These are phyloP conservation scores for Stentor coeruleus DNA, from an alignment of 73 alveolate species.

Conservation along the genomic window DNA sequence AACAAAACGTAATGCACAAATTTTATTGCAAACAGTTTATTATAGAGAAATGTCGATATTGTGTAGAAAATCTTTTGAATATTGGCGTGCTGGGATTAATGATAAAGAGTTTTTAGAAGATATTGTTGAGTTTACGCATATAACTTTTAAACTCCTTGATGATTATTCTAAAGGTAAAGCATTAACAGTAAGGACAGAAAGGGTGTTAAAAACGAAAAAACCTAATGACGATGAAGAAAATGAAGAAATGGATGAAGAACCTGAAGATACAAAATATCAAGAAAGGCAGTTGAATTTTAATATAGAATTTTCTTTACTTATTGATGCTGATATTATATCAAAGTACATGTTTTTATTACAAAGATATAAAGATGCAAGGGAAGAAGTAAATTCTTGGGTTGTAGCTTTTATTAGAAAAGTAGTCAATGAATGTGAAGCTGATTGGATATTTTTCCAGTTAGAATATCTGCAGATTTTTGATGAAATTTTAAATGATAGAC, in stretches of 20 bases:
- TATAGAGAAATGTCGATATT: conserved; percentile 41
- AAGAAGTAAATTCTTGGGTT: conserved; percentile 24
- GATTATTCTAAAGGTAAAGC: conserved; percentile 55
- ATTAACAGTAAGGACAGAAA: conserved; percentile 51
- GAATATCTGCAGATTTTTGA: conserved; percentile 53
- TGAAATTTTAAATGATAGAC: conserved; percentile 34
- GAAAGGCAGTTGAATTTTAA: conserved; percentile 45
- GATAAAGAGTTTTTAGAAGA: conserved; percentile 41
- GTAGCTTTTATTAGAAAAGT: conserved; percentile 46
- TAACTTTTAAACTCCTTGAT: conserved; percentile 53
- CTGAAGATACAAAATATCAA: conserved; percentile 9
- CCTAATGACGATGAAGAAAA: conserved; percentile 8
- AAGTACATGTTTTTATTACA: conserved; percentile 29
- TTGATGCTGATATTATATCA: conserved; percentile 40
- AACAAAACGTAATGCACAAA: conserved; percentile 44
- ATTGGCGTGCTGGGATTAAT: conserved; percentile 31
- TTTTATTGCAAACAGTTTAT: conserved; percentile 44
- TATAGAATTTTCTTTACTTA: conserved; percentile 39
- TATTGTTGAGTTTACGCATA: conserved; percentile 41
- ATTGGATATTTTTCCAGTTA: conserved; percentile 68
- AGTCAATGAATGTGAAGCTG: conserved; percentile 52
- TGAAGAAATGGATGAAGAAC: conserved; percentile 27
- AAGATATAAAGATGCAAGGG: conserved; percentile 25
- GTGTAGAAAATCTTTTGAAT: conserved; percentile 28
- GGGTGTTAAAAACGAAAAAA: conserved; percentile 31